Evolutionary conservation across 345 rosid species (phyloP).

Genomic region (Microthlaspi erraticum): DNA sequence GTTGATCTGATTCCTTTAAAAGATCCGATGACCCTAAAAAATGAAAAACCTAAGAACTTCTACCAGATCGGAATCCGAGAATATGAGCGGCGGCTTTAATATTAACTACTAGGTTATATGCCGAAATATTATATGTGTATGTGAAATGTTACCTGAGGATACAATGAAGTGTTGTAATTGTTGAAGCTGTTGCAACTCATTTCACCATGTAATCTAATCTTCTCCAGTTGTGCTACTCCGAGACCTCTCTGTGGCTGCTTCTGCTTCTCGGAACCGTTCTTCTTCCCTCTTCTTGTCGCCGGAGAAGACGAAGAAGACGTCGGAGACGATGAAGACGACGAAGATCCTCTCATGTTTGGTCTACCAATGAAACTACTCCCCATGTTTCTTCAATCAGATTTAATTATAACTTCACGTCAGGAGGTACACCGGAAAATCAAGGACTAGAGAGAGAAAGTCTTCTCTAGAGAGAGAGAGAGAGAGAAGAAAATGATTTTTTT

Average conservation of each 20-base stretch:
- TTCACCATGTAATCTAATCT: conserved; percentile 79
- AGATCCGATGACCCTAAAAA: conserved; percentile 12
- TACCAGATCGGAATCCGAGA: neutral
- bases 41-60: conserved; percentile 11
- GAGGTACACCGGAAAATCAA: conserved; percentile 16
- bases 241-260: conserved; percentile 98
- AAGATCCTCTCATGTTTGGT: conserved; percentile 55
- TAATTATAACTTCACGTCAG: conserved; percentile 3
- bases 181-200: conserved; percentile 46
- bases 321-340: conserved; percentile 37
- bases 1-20: conserved; percentile 1
- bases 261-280: conserved; percentile 69
- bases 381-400: conserved; percentile 49
- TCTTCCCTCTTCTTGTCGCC: conserved; percentile 80
- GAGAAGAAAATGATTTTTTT: conserved; percentile 1
- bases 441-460: conserved; percentile 36
- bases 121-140: conserved; percentile 4
- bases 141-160: conserved; percentile 60
- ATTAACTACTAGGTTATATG: neutral
- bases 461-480: conserved; percentile 24
- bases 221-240: conserved; percentile 97
- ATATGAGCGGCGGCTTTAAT: neutral
- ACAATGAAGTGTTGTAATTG: conserved; percentile 51
- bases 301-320: conserved; percentile 50
- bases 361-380: conserved; percentile 76